These are phyloP conservation scores for Sporisorium iseilematis-ciliati DNA, from an alignment of 1,284 basidiomycete genomes.

Conservation along the genomic window DNA sequence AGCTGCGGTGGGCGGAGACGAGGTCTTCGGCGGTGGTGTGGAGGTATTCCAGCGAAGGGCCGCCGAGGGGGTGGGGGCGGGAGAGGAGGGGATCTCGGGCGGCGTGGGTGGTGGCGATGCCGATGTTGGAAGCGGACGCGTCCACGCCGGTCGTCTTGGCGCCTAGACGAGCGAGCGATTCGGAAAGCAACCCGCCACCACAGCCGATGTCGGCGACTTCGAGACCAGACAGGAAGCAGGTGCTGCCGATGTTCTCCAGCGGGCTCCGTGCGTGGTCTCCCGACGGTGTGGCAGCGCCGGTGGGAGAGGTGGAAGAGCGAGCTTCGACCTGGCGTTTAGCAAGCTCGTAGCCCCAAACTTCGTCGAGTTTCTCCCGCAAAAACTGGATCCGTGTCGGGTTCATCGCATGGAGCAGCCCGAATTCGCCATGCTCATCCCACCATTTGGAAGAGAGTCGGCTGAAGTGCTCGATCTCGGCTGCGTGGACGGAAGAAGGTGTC, in stretches of 20 bases:
- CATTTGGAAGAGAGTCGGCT: constrained; percentile 89
- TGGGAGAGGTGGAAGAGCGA: neutral
- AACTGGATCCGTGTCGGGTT: constrained; percentile 90
- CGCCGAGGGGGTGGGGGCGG: constrained; percentile 15
- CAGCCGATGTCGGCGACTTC: constrained; percentile 89
- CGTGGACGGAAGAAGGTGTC: constrained; percentile 52
- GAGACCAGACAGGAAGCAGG: constrained; percentile 72
- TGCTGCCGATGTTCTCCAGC: constrained; percentile 63
- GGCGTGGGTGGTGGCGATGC: constrained; percentile 86
- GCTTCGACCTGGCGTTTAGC: constrained; percentile 44
- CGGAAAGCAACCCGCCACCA: constrained; percentile 92
- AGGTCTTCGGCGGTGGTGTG: constrained; percentile 83
- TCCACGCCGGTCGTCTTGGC: constrained; percentile 89
- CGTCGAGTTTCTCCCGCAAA: constrained; percentile 79
- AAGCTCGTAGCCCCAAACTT: constrained; percentile 63
- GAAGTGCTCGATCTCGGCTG: constrained; percentile 80
- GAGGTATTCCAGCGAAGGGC: constrained; percentile 75
- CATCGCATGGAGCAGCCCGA: constrained; percentile 91
- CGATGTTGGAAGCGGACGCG: constrained; percentile 87
- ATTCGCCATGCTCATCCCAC: constrained; percentile 97
- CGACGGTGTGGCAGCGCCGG: constrained; percentile 70
- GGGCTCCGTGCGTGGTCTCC: constrained; percentile 65
- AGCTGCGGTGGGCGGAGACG: constrained; percentile 75
- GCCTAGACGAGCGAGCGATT: constrained; percentile 90
- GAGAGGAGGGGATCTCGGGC: constrained; percentile 76